A percentile compares a stretch with the other conserved stretches of the same genome.
Conservation (phyloP, 805 yeast species). For the Candida yuanshanica region DNA sequence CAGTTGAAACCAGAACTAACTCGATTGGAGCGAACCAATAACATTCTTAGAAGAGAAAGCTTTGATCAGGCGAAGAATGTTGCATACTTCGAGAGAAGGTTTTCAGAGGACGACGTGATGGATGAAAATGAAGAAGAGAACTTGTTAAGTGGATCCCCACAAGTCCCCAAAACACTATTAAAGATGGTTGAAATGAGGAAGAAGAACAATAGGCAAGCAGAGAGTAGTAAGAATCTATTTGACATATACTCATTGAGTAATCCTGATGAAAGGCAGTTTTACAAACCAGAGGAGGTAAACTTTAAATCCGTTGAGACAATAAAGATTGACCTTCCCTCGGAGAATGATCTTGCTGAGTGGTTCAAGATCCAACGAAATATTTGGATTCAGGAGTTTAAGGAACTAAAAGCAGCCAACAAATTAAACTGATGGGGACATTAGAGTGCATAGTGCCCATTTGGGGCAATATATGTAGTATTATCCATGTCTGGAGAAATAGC, state of each 20-base stretch:
- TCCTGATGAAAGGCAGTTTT: constrained; percentile 14
- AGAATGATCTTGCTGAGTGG: constrained; percentile 69
- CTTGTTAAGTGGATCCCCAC: constrained; percentile 55
- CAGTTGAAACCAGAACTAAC: constrained; percentile 29
- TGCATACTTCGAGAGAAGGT: constrained; percentile 11
- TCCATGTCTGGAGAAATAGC: too few relatives aligned
- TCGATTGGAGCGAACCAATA: not conserved
- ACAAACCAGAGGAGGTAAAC: constrained; percentile 12
- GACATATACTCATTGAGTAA: constrained; percentile 5
- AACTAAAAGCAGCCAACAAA: not conserved
- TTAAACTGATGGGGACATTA: not conserved
- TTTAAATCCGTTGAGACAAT: constrained; percentile 16
- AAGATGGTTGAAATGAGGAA: constrained; percentile 43
- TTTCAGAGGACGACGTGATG: constrained; percentile 12
- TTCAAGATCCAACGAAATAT: constrained; percentile 53
- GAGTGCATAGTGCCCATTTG: not conserved
- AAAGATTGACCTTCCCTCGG: constrained; percentile 43
- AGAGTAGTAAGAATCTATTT: constrained; percentile 4
- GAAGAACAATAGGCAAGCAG: constrained; percentile 23
- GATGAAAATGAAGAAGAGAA: constrained; percentile 22
- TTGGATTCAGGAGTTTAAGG: constrained; percentile 47
- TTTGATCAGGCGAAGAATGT: constrained; percentile 19
- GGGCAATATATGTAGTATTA: too few relatives aligned
- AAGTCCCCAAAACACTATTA: constrained; percentile 57
- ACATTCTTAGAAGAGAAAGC: constrained; percentile 8